phyloP scores from a whole-genome alignment of 768 basidiomycete genomes.

The Suillus hirtellus region DNA sequence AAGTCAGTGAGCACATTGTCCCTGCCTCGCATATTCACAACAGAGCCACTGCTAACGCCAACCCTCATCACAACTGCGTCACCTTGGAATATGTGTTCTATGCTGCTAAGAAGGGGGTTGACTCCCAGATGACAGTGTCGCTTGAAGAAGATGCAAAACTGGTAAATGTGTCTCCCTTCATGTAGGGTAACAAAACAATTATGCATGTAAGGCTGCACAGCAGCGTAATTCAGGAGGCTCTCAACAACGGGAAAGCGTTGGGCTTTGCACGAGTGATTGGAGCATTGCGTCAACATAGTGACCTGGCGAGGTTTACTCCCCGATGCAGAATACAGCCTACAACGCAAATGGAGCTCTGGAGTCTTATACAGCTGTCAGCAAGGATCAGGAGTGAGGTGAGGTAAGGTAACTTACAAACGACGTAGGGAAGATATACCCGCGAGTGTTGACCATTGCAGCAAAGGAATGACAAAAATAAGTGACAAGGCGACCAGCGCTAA shows the following conservation, averaged over 20 bases:
- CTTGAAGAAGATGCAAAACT: background rate
- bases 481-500: too few relatives aligned
- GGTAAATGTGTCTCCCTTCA: conserved; percentile 5
- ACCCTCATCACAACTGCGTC: conserved; percentile 11
- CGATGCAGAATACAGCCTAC: conserved; percentile 8
- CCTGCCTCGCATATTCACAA: conserved; percentile 12
- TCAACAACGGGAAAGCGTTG: conserved; percentile 10
- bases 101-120: conserved; percentile 1
- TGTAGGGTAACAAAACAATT: conserved; percentile 10
- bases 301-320: conserved; percentile 6
- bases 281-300: conserved; percentile 3
- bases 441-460: background rate
- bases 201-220: background rate
- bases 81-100: background rate
- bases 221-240: conserved; percentile 10
- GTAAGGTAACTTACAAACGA: background rate
- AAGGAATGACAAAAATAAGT: too few relatives aligned
- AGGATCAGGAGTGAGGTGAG: too few relatives aligned
- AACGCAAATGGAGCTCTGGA: conserved; percentile 4
- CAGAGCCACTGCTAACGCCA: background rate
- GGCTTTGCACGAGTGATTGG: background rate
- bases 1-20: conserved; percentile 12
- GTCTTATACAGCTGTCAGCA: background rate
- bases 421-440: background rate
- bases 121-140: conserved; percentile 5